phyloP scores from a whole-genome alignment of 2,329 filamentous ascomycete species.

The Talaromyces sp. region DNA sequence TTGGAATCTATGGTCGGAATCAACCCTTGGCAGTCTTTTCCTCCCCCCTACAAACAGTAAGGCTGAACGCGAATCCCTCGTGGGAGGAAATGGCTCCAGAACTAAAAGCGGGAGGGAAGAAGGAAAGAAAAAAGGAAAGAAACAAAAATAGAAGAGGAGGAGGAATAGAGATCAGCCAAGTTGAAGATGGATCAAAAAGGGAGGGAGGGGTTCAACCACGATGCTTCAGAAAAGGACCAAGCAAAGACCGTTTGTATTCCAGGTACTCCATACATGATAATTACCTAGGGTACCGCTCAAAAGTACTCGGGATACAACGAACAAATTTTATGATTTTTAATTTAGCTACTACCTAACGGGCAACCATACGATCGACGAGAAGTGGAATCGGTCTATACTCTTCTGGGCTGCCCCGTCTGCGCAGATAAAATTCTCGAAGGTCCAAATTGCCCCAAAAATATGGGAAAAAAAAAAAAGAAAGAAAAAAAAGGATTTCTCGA shows the following conservation, averaged over 20 bases:
- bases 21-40: not conserved
- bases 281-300: constrained; percentile 9
- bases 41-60: constrained; percentile 6
- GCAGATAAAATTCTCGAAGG: constrained; percentile 6
- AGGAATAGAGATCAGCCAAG: constrained; percentile 9
- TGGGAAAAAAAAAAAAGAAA: constrained; percentile 8
- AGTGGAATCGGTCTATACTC: constrained; percentile 25
- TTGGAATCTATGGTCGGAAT: constrained; percentile 1
- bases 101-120: not conserved
- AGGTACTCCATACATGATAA: constrained; percentile 12
- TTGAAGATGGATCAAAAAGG: constrained; percentile 2
- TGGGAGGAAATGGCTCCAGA: not conserved
- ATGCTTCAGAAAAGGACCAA: constrained; percentile 22
- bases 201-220: constrained; percentile 14
- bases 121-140: constrained; percentile 5
- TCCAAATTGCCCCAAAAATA: not conserved
- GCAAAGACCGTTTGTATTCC: constrained; percentile 19
- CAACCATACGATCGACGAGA: constrained; percentile 25
- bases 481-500: not conserved
- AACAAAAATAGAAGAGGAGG: constrained; percentile 4
- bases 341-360: constrained; percentile 15
- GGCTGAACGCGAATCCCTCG: not conserved
- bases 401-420: constrained; percentile 19
- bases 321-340: constrained; percentile 8
- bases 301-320: constrained; percentile 12